phyloP scores from a whole-genome alignment of 2,329 filamentous ascomycete species.

The Hypoxylon sp. region DNA sequence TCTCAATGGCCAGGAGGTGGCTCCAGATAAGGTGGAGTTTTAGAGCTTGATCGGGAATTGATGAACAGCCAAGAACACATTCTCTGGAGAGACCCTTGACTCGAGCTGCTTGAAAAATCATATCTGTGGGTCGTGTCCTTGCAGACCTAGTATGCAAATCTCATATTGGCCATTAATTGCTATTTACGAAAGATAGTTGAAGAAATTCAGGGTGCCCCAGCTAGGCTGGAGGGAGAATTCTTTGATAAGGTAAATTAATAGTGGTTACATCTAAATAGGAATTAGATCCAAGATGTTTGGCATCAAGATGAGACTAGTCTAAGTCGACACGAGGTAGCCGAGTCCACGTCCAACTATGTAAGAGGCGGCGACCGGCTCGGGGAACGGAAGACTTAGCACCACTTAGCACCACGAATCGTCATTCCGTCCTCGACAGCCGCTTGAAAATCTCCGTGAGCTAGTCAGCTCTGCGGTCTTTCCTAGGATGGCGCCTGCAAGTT shows the following conservation, averaged over 20 bases:
- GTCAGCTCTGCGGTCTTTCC: constrained; percentile 11
- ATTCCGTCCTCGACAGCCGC: constrained; percentile 25
- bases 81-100: constrained; percentile 43
- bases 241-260: constrained; percentile 32
- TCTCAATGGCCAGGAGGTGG: constrained; percentile 28
- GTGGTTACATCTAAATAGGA: constrained; percentile 30
- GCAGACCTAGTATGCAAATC: constrained; percentile 36
- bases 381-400: constrained; percentile 34
- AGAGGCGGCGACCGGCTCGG: constrained; percentile 10
- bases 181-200: constrained; percentile 28
- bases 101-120: constrained; percentile 21
- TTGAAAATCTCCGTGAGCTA: constrained; percentile 28
- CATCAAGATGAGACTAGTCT: constrained; percentile 42
- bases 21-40: constrained; percentile 29
- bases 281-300: constrained; percentile 33
- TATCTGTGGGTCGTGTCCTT: constrained; percentile 30
- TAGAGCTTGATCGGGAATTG: constrained; percentile 33
- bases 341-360: constrained; percentile 11
- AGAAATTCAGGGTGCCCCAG: constrained; percentile 20
- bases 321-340: constrained; percentile 32
- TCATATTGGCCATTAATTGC: constrained; percentile 32
- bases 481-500: constrained; percentile 10
- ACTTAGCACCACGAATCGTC: constrained; percentile 22
- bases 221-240: constrained; percentile 30
- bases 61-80: constrained; percentile 37